Conservation (phyloP, 208 protist genomes). For the Leishmania arabica region DNA sequence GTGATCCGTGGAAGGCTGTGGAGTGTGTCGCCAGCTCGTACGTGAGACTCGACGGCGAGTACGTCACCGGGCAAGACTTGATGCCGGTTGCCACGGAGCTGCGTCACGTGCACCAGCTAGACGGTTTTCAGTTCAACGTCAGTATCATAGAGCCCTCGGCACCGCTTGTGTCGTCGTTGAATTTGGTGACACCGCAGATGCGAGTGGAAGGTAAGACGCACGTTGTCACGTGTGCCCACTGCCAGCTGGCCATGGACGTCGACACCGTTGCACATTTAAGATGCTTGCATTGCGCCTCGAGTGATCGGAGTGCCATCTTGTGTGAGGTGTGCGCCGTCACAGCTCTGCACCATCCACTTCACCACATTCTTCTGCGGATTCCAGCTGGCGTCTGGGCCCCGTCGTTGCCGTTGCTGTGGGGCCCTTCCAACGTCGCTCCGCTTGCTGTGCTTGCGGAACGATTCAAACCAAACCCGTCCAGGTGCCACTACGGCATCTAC, state of each 20-base stretch:
- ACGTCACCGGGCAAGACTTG: slow-evolving; percentile 15
- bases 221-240: slow-evolving; percentile 58
- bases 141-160: slow-evolving; percentile 60
- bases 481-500: slow-evolving; percentile 68
- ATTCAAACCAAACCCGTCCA: slow-evolving; percentile 39
- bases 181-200: slow-evolving; percentile 59
- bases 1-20: slow-evolving; percentile 45
- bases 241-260: slow-evolving; percentile 47
- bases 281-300: slow-evolving; percentile 72
- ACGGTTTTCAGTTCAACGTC: slow-evolving; percentile 54
- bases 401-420: slow-evolving; percentile 66
- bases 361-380: slow-evolving; percentile 77
- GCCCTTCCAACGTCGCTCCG: slow-evolving; percentile 71
- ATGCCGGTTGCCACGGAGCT: slow-evolving; percentile 20
- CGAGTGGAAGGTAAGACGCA: slow-evolving; percentile 37
- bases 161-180: slow-evolving; percentile 49
- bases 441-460: slow-evolving; percentile 47
- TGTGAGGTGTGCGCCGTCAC: slow-evolving; percentile 36
- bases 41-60: slow-evolving; percentile 46
- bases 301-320: slow-evolving; percentile 9
- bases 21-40: slow-evolving; percentile 35
- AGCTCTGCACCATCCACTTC: slow-evolving; percentile 37
- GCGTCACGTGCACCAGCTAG: slow-evolving; percentile 30
- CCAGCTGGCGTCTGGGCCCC: slow-evolving; percentile 29
- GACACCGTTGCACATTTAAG: slow-evolving; percentile 59